Evolutionary conservation across 441 rosid species (phyloP), one percentile per base, ranked within the genome.

Genomic region (Erysimum cheiri): DNA sequence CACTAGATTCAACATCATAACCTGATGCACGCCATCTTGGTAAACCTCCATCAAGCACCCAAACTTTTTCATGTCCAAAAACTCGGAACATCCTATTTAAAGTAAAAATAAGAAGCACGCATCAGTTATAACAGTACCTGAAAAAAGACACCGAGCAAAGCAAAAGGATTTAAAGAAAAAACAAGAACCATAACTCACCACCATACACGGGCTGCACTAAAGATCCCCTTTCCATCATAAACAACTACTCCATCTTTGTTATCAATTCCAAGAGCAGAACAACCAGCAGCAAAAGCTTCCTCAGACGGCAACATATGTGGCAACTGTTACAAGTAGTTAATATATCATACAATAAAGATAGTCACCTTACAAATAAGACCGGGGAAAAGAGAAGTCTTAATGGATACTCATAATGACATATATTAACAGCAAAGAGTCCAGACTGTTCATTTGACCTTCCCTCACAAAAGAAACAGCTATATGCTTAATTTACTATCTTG

Each of bases 121-220:
- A 69, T 69, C 58, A 70, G 8, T 3, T 35, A 58, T 29, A 1
- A 62, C 26, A 48, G 14, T 5, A 59, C 24, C 28, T 36, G 36
- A 47, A 22, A 62, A 28, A 6, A 41, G 36, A 63, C 44, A 69
- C 17, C n/a, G 55, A 67, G 41, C 43, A 64, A 58, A 29, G 13
- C 14, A 64, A 41, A 48, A 54, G 26, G 5, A 46, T 57, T 8
- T 26, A 57, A 29, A 44, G 26, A 44, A 15, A n/a, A 47, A 49
- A 62, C 22, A 11, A 33, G 29, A 33, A 17, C 53, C 57, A 67
- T n/a, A 67, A 83, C 99, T 78, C 80, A 95, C 99, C 99, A 95
- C 97, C 99, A 92, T 56, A 92, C 99, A 67, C 99, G 98, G 66
- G 99, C 96, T 48, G 99, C 98, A 73, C 99, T 92, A 71, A 90